phyloP scores from a whole-genome alignment of 495 filamentous ascomycete species.

The Daldinia childiae region DNA sequence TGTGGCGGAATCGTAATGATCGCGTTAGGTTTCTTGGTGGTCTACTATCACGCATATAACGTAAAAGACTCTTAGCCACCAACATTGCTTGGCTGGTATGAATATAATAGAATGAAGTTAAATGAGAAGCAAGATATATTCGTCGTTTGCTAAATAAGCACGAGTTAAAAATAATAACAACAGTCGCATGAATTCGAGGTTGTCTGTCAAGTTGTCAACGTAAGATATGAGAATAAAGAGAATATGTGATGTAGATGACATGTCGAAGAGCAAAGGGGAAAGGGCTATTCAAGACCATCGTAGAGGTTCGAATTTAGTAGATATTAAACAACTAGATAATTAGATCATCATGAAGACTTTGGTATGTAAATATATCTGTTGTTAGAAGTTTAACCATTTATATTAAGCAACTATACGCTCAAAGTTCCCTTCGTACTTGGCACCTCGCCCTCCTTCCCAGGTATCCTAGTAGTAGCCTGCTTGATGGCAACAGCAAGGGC shows the following conservation, averaged over 20 bases:
- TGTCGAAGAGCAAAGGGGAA: too few relatives aligned
- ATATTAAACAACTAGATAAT: not conserved
- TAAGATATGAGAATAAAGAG: not conserved
- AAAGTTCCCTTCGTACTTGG: constrained; percentile 93
- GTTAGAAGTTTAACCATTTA: not conserved
- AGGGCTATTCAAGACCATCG: too few relatives aligned
- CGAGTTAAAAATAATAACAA: not conserved
- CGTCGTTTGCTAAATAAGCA: not conserved
- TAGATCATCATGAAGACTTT: not conserved
- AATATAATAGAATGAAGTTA: not conserved
- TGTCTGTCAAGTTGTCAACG: not conserved
- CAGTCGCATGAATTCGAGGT: not conserved
- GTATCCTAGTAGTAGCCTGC: constrained; percentile 75
- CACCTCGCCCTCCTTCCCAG: constrained; percentile 86
- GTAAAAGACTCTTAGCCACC: not conserved
- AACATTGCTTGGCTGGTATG: not conserved
- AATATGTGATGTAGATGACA: too few relatives aligned
- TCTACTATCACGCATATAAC: constrained; percentile 1
- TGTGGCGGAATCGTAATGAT: constrained; percentile 14
- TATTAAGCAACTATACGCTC: constrained; percentile 50
- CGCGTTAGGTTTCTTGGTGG: constrained; percentile 1
- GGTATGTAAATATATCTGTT: not conserved
- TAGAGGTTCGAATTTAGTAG: not conserved
- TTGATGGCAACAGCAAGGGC: constrained; percentile 86
- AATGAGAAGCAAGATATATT: not conserved